Evolutionary conservation across 2,329 filamentous ascomycete genomes (phyloP).

Genomic region (Ascochyta koolunga): DNA sequence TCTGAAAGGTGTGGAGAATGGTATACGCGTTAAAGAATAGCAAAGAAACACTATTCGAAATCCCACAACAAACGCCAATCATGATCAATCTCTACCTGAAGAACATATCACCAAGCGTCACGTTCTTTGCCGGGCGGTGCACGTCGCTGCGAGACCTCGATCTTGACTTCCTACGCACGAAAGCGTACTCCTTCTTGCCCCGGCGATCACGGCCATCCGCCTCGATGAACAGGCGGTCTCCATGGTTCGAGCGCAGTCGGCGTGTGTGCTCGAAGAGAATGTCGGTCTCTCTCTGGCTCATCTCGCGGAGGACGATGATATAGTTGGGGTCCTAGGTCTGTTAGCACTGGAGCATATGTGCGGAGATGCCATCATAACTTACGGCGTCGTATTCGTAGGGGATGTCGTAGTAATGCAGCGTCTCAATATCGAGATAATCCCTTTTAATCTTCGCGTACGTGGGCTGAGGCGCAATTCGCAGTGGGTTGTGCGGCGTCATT

Average conservation of each 20-base stretch:
- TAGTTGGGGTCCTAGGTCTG: conserved; percentile 49
- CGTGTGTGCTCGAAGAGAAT: conserved; percentile 58
- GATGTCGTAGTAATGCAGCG: conserved; percentile 55
- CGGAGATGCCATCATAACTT: conserved; percentile 31
- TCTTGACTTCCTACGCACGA: conserved; percentile 47
- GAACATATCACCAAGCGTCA: conserved; percentile 44
- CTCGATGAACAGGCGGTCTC: conserved; percentile 51
- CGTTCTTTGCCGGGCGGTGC: conserved; percentile 36
- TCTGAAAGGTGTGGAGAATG: conserved; percentile 5
- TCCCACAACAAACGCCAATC: neutral
- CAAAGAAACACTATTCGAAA: neutral
- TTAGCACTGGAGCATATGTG: conserved; percentile 7
- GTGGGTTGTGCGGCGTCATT: conserved; percentile 39
- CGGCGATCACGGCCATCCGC: conserved; percentile 44
- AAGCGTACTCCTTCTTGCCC: conserved; percentile 53
- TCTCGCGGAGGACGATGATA: conserved; percentile 58
- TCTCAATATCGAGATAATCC: conserved; percentile 54
- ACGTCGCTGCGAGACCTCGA: conserved; percentile 42
- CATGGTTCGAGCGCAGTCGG: conserved; percentile 46
- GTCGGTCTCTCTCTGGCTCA: conserved; percentile 56
- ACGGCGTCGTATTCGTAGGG: conserved; percentile 56
- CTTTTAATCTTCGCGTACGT: conserved; percentile 56
- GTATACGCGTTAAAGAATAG: conserved; percentile 9
- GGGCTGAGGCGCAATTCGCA: conserved; percentile 45
- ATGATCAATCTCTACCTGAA: conserved; percentile 19